Evolutionary conservation across 2,329 filamentous ascomycete species (phyloP), one percentile per base, ranked within the genome.

Genomic region (Clonostachys chloroleuca): DNA sequence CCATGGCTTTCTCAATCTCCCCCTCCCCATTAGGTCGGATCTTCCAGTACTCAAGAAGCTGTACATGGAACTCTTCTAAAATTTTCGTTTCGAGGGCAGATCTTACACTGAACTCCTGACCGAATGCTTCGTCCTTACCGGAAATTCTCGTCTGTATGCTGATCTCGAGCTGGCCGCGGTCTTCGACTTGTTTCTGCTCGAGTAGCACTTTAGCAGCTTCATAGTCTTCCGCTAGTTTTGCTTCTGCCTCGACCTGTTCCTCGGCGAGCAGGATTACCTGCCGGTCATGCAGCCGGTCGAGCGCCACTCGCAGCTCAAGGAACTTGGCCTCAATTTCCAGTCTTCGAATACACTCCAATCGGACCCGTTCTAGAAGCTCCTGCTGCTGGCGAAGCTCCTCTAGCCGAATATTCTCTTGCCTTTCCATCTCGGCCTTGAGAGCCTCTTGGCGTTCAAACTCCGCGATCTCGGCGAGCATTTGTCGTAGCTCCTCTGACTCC

Each of bases 371-470:
- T 42, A 67, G 61, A 1, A 69, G 57, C 51, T 68, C 66, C 12
- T 56, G 60, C 47, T 63, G 60, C 49, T 61, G 61, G 4, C 61
- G 62, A 52, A 70, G 67, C 43, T 66, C 62, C 8, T 66, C 64
- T 8, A 61, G 41, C 9, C 61, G 60, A 40, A 62, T 64, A 48
- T 66, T 65, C 46, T 72, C 68, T 36, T 65, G 62, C 3, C 64
- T 63, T 34, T 65, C 56, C 37, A 67, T 56, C 52, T 70, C 70
- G 5, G 62, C 65, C 49, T 68, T 69, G 42, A 60, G 61, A 1
- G 66, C 68, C 55, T 77, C 71, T 46, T 72, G 67, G 16, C 65
- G 65, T 60, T 78, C 72, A 47, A 73, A 71, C 43, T 74, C 73
- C 41, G 67, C 75, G 5, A 81, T 71, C 39, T 69, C 61, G 4